Percentiles rank a stretch among this genome's conserved stretches.
These are phyloP conservation scores for Tetracladium marchalianum DNA, from an alignment of 495 filamentous ascomycete species.

Conservation along the genomic window DNA sequence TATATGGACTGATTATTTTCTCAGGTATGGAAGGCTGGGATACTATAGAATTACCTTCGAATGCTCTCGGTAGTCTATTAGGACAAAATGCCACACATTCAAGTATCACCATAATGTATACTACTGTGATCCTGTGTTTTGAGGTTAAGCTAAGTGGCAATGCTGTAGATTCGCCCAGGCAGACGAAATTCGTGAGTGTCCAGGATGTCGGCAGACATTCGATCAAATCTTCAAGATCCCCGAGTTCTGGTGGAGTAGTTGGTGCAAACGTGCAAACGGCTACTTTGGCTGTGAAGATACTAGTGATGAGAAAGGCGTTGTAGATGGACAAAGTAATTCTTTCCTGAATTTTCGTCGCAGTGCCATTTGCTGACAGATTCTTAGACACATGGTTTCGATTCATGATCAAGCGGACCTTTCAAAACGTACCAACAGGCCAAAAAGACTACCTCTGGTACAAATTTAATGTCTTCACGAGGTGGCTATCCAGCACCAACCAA, in stretches of 20 bases:
- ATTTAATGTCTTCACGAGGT: conserved; percentile 26
- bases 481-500: conserved; percentile 16
- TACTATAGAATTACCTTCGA: too few species aligned
- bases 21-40: too few species aligned
- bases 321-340: neutral
- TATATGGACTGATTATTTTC: too few species aligned
- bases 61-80: too few species aligned
- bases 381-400: conserved; percentile 27
- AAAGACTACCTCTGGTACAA: conserved; percentile 24
- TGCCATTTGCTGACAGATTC: neutral
- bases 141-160: too few species aligned
- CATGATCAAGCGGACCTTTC: conserved; percentile 20
- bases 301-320: neutral
- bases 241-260: conserved; percentile 9
- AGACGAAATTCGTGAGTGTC: conserved; percentile 7
- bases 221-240: conserved; percentile 12
- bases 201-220: conserved; percentile 3
- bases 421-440: neutral
- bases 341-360: neutral
- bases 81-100: too few species aligned
- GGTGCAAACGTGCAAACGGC: conserved; percentile 12
- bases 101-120: too few species aligned
- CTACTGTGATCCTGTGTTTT: too few species aligned
- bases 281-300: conserved; percentile 13
- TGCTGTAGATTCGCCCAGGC: neutral